Conservation (phyloP, 169 alveolate genomes). For the Plasmodium coatneyi region DNA sequence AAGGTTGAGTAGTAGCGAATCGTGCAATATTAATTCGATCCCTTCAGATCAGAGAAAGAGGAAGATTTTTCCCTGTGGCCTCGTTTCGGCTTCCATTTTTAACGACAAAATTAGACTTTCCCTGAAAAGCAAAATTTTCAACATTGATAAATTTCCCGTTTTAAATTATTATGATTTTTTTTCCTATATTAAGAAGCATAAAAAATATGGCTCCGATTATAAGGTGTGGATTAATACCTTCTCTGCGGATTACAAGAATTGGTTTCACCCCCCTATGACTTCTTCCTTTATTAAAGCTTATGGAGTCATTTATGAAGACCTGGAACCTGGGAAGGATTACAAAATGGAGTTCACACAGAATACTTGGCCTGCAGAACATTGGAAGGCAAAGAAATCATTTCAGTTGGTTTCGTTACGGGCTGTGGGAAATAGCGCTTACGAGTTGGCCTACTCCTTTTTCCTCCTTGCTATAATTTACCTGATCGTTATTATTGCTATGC, state of each 20-base stretch:
- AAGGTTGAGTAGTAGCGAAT: not conserved
- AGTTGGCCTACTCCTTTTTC: conserved; percentile 38
- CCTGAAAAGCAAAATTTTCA: not conserved
- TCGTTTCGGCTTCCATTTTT: conserved; percentile 39
- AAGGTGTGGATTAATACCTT: conserved; percentile 32
- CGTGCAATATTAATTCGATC: not conserved
- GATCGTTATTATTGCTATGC: conserved; percentile 4
- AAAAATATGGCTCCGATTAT: conserved; percentile 13
- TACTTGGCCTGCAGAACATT: conserved; percentile 46
- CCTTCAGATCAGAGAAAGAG: not conserved
- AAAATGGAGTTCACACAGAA: conserved; percentile 43
- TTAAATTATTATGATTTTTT: conserved; percentile 50
- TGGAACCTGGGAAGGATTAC: conserved; percentile 17
- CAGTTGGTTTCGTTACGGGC: conserved; percentile 28
- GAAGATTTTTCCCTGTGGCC: conserved; percentile 43
- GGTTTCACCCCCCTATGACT: conserved; percentile 59
- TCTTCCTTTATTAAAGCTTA: conserved; percentile 63
- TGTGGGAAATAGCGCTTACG: conserved; percentile 32
- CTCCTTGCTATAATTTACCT: conserved; percentile 23
- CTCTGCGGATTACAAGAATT: conserved; percentile 43
- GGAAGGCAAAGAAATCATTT: conserved; percentile 58
- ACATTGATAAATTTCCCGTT: conserved; percentile 29
- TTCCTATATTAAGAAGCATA: conserved; percentile 46
- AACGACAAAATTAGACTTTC: conserved; percentile 42
- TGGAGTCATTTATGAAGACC: conserved; percentile 39